phyloP scores from a whole-genome alignment of 2,329 filamentous ascomycete species.

The Sporothrix curviconia region DNA sequence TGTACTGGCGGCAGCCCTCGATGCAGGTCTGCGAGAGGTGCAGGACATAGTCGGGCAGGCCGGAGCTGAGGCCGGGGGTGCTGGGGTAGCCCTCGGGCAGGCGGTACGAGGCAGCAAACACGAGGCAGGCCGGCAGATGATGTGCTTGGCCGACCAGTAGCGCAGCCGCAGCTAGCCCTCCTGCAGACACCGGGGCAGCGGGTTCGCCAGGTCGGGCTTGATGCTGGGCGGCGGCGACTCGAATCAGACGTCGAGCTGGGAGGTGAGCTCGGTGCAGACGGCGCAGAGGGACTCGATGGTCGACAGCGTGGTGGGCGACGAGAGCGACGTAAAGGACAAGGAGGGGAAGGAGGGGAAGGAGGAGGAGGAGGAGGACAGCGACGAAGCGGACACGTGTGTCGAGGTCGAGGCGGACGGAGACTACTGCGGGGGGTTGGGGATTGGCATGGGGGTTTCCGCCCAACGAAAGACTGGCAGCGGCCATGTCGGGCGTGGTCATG shows the following conservation, averaged over 20 bases:
- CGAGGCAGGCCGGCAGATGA: not conserved
- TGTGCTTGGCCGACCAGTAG: conserved; percentile 2
- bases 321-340: not conserved
- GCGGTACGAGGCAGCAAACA: not conserved
- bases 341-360: not conserved
- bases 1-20: not conserved
- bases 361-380: no score
- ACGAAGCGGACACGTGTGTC: no score
- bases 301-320: not conserved
- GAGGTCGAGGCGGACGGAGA: not conserved
- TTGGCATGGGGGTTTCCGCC: no score
- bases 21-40: not conserved
- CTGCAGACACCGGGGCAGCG: not conserved
- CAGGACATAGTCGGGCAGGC: not conserved
- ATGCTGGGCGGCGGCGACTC: conserved; percentile 21
- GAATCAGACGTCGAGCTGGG: conserved; percentile 24
- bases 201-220: conserved; percentile 19
- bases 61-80: not conserved
- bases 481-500: not conserved
- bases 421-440: no score
- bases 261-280: conserved; percentile 21
- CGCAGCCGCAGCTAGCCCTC: not conserved
- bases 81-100: no score
- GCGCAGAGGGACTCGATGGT: conserved; percentile 16
- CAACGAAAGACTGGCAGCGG: no score